Evolutionary conservation across 768 basidiomycete genomes (phyloP), one percentile per base, ranked within the genome.

Genomic region (Lactarius deliciosus): DNA sequence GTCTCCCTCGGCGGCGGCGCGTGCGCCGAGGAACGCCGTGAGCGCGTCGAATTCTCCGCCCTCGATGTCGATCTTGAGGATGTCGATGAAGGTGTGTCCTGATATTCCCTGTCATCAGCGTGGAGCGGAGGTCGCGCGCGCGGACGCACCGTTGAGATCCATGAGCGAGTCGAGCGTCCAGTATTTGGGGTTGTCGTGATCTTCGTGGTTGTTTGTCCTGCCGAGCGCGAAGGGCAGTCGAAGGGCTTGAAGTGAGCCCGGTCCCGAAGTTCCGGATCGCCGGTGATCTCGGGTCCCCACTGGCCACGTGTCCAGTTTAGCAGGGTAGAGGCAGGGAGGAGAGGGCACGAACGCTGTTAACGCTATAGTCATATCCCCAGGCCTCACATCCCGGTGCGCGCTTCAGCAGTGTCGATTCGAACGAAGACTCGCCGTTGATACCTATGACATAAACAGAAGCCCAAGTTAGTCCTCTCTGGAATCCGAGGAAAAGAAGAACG

Each of bases 31-130:
- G 54, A 86, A 74, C 2, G 80, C 72, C 0, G 78, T 75, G 6
- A 91, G 75, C 0, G 86, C 82, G 57, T 86, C 82, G 73, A 86
- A 90, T 72, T 91, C 90, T 74, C 81, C 81, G 45, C 85, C 82
- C 71, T 91, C 89, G 30, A 88, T 83, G 74, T 91, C 90, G 63
- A 91, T 76, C 74, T 89, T 87, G 64, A 89, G 81, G 69, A 90
- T 81, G 68, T 91, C 90, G 62, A 90, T 86, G 70, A 85, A 85
- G 22, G 76, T 77, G 71, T 91, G 89, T n/a, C 84, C 85, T 85
- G 60, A 15, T 4, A 1, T 9, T 34, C 32, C 32, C 32, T 34
- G 32, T 34, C 32, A 9, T 34, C 0, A 34, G 32, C 32, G 25
- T 28, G 30, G 30, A 32, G 32, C 32, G 32, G 32, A 34, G 32